Conservation (phyloP, 768 basidiomycete species). For the Mycena vulgaris region DNA sequence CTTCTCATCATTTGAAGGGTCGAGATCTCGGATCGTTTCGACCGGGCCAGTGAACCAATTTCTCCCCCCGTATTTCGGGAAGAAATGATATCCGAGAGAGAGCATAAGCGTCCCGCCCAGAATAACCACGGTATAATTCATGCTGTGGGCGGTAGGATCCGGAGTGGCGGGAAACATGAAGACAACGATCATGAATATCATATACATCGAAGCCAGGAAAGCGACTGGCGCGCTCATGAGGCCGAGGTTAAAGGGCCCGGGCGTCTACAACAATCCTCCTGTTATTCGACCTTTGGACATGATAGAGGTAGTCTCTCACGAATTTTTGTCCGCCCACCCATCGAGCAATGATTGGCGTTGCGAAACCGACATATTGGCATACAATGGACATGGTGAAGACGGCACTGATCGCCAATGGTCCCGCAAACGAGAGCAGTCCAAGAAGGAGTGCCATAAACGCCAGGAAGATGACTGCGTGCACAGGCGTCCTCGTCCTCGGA, state of each 20-base stretch:
- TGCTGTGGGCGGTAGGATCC: slow-evolving; percentile 45
- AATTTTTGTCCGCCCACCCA: slow-evolving; percentile 64
- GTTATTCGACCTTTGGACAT: slow-evolving; percentile 49
- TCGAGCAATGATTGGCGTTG: slow-evolving; percentile 69
- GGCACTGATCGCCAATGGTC: slow-evolving; percentile 68
- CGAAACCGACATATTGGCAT: slow-evolving; percentile 65
- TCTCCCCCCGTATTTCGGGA: slow-evolving; percentile 68
- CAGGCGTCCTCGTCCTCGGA: slow-evolving; percentile 64
- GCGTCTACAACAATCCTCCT: too few relatives aligned
- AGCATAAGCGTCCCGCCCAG: neutral
- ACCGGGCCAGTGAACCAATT: slow-evolving; percentile 72
- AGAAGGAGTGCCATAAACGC: slow-evolving; percentile 64
- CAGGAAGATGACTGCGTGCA: slow-evolving; percentile 70
- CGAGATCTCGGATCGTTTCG: slow-evolving; percentile 50
- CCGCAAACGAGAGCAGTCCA: slow-evolving; percentile 72
- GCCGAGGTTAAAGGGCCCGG: too few relatives aligned
- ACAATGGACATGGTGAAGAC: slow-evolving; percentile 67
- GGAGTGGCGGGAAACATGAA: slow-evolving; percentile 51
- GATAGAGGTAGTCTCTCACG: slow-evolving; percentile 69
- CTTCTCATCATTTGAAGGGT: neutral
- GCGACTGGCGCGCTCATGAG: slow-evolving; percentile 49
- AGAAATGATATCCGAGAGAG: neutral
- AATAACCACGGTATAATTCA: slow-evolving; percentile 53
- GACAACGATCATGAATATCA: slow-evolving; percentile 54
- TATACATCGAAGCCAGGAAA: slow-evolving; percentile 50